These are phyloP conservation scores for Fusarium sp. DNA, from an alignment of 2,329 filamentous ascomycete species.

Conservation along the genomic window DNA sequence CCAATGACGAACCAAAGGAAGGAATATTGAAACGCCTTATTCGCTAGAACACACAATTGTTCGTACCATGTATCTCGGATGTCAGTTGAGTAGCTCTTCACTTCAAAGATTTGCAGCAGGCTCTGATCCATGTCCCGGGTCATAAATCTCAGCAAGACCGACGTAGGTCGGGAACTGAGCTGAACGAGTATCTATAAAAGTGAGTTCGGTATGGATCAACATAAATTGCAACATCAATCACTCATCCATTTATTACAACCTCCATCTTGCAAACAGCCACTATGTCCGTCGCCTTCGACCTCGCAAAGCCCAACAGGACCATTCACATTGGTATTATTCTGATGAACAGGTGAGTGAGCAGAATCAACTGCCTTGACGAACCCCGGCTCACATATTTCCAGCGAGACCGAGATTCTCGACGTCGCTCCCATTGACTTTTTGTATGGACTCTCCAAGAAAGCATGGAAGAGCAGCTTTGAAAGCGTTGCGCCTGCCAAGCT, in stretches of 20 bases:
- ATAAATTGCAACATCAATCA: background rate
- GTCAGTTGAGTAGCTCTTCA: too few species aligned
- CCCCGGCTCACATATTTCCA: background rate
- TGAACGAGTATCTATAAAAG: background rate
- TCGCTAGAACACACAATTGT: background rate
- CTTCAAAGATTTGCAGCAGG: background rate
- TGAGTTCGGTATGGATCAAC: background rate
- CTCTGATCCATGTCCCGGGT: background rate
- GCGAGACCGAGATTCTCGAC: constrained; percentile 50
- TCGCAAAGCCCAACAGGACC: constrained; percentile 7
- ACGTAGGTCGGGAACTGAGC: background rate
- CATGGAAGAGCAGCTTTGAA: constrained; percentile 33
- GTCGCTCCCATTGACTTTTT: constrained; percentile 49
- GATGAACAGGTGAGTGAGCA: constrained; percentile 10
- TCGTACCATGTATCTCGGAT: background rate
- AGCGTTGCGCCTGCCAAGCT: constrained; percentile 16
- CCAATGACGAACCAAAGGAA: background rate
- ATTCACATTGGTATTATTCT: constrained; percentile 34
- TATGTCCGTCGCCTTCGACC: constrained; percentile 3
- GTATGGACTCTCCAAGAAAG: constrained; percentile 24
- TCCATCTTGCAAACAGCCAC: background rate
- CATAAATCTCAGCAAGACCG: background rate
- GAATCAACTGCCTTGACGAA: fast-evolving
- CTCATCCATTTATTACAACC: background rate
- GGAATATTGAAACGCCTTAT: background rate